Evolutionary conservation across 768 basidiomycete species (phyloP).

Genomic region (Cyclocybe aegerita): DNA sequence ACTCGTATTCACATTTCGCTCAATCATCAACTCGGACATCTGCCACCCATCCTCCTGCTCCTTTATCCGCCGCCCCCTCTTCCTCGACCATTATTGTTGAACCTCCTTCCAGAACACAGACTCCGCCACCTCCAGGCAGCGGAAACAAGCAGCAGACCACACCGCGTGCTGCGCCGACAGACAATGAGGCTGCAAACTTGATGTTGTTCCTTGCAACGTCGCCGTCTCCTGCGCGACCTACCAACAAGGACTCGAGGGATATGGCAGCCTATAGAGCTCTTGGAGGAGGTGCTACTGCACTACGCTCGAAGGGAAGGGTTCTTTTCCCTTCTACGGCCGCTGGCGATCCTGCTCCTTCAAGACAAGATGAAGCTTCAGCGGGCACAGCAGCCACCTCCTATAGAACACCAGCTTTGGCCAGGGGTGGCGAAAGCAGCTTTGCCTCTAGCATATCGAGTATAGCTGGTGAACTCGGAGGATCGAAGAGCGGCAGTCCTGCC

Average conservation of each 20-base stretch:
- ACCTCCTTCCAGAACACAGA: slow-evolving; percentile 32
- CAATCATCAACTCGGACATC: slow-evolving; percentile 65
- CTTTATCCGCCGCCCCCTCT: slow-evolving; percentile 41
- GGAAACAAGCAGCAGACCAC: slow-evolving; percentile 31
- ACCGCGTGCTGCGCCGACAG: slow-evolving; percentile 57
- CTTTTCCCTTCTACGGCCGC: slow-evolving; percentile 54
- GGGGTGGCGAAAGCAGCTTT: slow-evolving; percentile 43
- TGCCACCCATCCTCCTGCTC: slow-evolving; percentile 35
- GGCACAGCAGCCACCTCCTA: slow-evolving; percentile 16
- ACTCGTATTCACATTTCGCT: slow-evolving; percentile 62
- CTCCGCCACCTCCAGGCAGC: slow-evolving; percentile 33
- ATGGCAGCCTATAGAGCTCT: slow-evolving; percentile 56
- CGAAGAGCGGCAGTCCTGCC: slow-evolving; percentile 5
- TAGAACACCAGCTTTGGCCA: slow-evolving; percentile 18
- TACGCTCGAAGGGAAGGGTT: slow-evolving; percentile 66
- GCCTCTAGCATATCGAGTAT: slow-evolving; percentile 42
- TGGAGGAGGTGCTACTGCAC: slow-evolving; percentile 39
- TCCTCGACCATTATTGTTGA: slow-evolving; percentile 29
- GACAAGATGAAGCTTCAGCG: slow-evolving; percentile 18
- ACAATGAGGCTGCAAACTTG: slow-evolving; percentile 83
- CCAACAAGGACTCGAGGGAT: slow-evolving; percentile 54
- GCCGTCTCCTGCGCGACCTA: slow-evolving; percentile 71
- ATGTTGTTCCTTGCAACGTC: slow-evolving; percentile 86
- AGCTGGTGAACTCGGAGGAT: slow-evolving; percentile 29
- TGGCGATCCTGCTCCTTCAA: slow-evolving; percentile 20